These are phyloP conservation scores for Aschersonia sp. DNA, from an alignment of 2,329 filamentous ascomycete genomes.

Conservation along the genomic window DNA sequence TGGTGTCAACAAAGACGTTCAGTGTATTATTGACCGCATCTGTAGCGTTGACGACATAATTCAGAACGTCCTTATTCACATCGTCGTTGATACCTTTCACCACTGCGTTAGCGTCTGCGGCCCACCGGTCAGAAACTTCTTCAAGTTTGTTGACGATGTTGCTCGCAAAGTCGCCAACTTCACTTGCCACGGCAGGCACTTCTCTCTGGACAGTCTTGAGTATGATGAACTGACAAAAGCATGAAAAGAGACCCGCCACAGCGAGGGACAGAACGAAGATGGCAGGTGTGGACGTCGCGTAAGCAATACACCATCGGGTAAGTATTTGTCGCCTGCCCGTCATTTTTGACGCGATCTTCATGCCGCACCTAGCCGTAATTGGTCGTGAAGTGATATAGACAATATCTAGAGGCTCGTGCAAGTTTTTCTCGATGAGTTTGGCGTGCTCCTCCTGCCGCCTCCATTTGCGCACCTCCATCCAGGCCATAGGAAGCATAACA, in stretches of 20 bases:
- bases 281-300: constrained; percentile 71
- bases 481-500: constrained; percentile 67
- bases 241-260: constrained; percentile 67
- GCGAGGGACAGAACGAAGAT: constrained; percentile 79
- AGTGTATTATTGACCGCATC: constrained; percentile 73
- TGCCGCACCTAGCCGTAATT: constrained; percentile 55
- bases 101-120: constrained; percentile 58
- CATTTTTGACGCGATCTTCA: constrained; percentile 54
- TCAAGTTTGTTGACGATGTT: constrained; percentile 61
- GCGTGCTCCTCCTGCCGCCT: constrained; percentile 57
- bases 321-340: constrained; percentile 54
- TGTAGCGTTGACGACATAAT: constrained; percentile 77
- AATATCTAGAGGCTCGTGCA: constrained; percentile 72
- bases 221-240: constrained; percentile 71
- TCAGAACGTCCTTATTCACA: constrained; percentile 74
- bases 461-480: constrained; percentile 67
- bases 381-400: constrained; percentile 80
- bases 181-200: constrained; percentile 56
- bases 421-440: constrained; percentile 46
- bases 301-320: constrained; percentile 71
- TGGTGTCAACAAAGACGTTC: constrained; percentile 66
- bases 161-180: constrained; percentile 69
- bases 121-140: constrained; percentile 64
- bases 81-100: constrained; percentile 57
- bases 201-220: constrained; percentile 59